Conservation (phyloP, 495 filamentous ascomycete species). For the Evernia prunastri region DNA sequence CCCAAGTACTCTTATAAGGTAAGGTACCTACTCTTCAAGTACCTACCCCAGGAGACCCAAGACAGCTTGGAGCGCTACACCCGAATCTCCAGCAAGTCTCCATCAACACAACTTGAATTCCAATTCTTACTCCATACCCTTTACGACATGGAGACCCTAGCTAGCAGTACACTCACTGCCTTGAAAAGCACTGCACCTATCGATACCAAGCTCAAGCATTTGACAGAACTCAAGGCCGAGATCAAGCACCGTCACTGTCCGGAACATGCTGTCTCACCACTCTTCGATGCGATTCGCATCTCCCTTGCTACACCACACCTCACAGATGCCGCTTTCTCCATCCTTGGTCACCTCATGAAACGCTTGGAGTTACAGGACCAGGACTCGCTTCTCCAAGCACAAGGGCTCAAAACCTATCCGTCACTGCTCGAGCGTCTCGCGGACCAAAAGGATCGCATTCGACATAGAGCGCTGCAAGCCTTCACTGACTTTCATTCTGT, state of each 20-base stretch:
- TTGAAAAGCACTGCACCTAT: conserved; percentile 14
- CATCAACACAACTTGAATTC: not conserved
- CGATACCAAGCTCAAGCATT: conserved; percentile 62
- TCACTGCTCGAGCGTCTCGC: conserved; percentile 78
- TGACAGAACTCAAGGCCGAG: conserved; percentile 69
- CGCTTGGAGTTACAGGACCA: conserved; percentile 76
- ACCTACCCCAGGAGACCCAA: no score
- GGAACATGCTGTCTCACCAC: conserved; percentile 57
- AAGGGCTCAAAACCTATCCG: conserved; percentile 58
- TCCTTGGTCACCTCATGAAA: conserved; percentile 76
- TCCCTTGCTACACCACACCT: conserved; percentile 69
- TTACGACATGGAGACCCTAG: conserved; percentile 17
- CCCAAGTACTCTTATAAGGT: no score
- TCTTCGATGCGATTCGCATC: conserved; percentile 67
- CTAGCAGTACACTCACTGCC: conserved; percentile 16
- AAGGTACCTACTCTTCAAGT: no score
- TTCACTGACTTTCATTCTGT: conserved; percentile 56
- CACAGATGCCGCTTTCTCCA: conserved; percentile 71
- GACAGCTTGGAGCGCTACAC: no score
- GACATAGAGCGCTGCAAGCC: conserved; percentile 61
- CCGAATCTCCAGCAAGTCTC: no score
- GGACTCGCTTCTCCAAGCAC: conserved; percentile 56
- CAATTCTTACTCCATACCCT: not conserved
- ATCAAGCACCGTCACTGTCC: conserved; percentile 87
- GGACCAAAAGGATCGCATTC: conserved; percentile 77